These are phyloP conservation scores for Triangularia verruculosa DNA, from an alignment of 2,329 filamentous ascomycete species.

Conservation along the genomic window DNA sequence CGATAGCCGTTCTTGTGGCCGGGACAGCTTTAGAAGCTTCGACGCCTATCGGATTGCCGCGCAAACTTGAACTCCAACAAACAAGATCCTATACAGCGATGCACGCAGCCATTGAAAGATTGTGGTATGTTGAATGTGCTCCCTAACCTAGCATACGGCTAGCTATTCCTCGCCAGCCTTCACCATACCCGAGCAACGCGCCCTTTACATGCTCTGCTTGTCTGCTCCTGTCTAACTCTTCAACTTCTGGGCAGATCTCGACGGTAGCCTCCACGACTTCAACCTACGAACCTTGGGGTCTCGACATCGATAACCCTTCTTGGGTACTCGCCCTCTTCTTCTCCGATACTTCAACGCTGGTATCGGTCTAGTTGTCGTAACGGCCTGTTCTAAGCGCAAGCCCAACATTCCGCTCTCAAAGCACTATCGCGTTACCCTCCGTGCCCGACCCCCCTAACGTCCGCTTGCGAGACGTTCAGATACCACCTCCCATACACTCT, in stretches of 20 bases:
- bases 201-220: neutral
- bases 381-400: conserved; percentile 58
- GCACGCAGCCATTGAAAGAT: neutral
- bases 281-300: conserved; percentile 13
- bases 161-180: neutral
- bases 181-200: neutral
- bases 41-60: neutral
- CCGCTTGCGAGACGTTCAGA: conserved; percentile 63
- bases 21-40: neutral
- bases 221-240: neutral
- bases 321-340: conserved; percentile 30
- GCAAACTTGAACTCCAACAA: neutral
- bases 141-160: neutral
- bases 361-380: conserved; percentile 67
- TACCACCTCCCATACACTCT: conserved; percentile 43
- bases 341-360: conserved; percentile 74
- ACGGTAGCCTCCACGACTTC: neutral
- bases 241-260: neutral
- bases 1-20: neutral
- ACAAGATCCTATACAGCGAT: neutral
- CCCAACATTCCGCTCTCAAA: conserved; percentile 86
- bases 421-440: conserved; percentile 78
- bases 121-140: neutral
- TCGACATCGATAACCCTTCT: conserved; percentile 25
- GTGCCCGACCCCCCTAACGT: conserved; percentile 90